Base-by-base conservation (phyloP, 2,329 filamentous ascomycete genomes). In the Arthrocladium fulminans region DNA sequence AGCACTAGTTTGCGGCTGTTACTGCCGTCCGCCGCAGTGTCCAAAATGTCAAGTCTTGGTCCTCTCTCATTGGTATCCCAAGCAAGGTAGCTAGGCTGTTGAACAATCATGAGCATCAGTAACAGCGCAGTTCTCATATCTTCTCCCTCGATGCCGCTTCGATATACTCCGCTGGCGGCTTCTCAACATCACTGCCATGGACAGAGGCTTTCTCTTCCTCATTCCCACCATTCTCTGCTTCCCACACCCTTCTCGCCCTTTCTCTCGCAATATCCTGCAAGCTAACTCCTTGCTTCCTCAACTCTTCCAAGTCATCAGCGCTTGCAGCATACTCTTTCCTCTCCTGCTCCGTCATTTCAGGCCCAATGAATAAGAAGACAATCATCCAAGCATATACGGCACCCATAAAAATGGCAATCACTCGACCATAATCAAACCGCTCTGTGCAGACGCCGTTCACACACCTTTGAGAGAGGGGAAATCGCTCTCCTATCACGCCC, bases 351-450 rank as follows among this genome's bases (percentile, higher is more conserved):
- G 56, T 60, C 54, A 59, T 63, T 27, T 63, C 59, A 1, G 59
- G 54, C 2, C 63, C 61, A 50, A 62, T 47, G 34, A 67, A 59
- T n/a, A 64, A 50, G 48, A 66, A 62, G 27, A 67, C 50, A 6
- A 65, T 47, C 24, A 63, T 61, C 27, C 59, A 65, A 9, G 54
- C 59, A 57, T 54, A 61, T 5, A 56, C 55, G 2, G 55, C 57
- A 3, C 57, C 59, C 50, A 61, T 59, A 45, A 63, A 63, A 10
- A 63, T 62, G 4, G 46, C 58, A 47, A 68, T 68, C 15, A 69
- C 67, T 30, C 58, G 71, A 9, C 62, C 66, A 48, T 73, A 73
- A 48, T 64, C 50, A 47, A 70, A 72, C 5, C 65, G 60, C 24
- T 57, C 49, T 4, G 40, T 43, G 22, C 40, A 43, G 2, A 57